Evolutionary conservation across 2,329 filamentous ascomycete species (phyloP).

Genomic region (Penicillium sp.): DNA sequence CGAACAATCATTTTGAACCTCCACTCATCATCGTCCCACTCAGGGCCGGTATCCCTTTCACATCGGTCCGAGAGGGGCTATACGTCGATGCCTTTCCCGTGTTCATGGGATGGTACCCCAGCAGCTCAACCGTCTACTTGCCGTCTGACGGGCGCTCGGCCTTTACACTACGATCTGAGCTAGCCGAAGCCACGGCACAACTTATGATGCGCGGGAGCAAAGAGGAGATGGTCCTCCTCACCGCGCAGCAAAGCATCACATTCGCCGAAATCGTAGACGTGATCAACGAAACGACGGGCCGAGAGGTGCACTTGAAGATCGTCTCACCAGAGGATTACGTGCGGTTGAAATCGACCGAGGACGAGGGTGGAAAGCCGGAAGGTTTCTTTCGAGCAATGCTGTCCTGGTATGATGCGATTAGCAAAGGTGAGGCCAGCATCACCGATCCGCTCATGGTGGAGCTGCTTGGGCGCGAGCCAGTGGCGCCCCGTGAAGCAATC

Average conservation of each 20-base stretch:
- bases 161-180: conserved; percentile 49
- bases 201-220: conserved; percentile 43
- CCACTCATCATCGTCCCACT: no score
- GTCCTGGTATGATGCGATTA: conserved; percentile 45
- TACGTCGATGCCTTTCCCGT: conserved; percentile 57
- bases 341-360: conserved; percentile 23
- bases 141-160: conserved; percentile 44
- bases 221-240: conserved; percentile 37
- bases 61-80: conserved; percentile 53
- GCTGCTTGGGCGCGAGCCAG: conserved; percentile 43
- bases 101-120: conserved; percentile 47
- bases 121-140: conserved; percentile 27
- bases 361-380: conserved; percentile 35
- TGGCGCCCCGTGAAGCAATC: conserved; percentile 36
- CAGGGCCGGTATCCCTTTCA: conserved; percentile 45
- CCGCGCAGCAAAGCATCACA: conserved; percentile 33
- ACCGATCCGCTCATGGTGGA: conserved; percentile 42
- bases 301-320: conserved; percentile 29
- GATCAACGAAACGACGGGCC: conserved; percentile 35
- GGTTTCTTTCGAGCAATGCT: conserved; percentile 39
- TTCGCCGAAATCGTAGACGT: conserved; percentile 34
- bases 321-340: conserved; percentile 36
- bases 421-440: conserved; percentile 40
- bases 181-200: conserved; percentile 51
- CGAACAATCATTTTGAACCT: no score